A percentile compares a stretch with the other conserved stretches of the same genome.
Conservation (phyloP, 805 yeast genomes). For the Dipodascopsis tothii region DNA sequence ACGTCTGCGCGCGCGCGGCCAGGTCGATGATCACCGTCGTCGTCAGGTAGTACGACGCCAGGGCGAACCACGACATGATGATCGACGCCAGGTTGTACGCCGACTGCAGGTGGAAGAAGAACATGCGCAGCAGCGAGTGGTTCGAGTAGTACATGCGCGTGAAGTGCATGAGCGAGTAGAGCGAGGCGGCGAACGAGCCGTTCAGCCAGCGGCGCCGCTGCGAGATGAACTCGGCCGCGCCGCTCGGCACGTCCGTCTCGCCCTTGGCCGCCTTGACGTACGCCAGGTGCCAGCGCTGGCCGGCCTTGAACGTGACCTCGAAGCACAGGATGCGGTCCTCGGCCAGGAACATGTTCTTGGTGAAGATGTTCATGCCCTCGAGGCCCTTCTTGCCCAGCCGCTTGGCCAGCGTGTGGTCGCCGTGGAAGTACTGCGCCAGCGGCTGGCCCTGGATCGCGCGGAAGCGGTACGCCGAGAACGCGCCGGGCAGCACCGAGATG, state of each 20-base stretch:
- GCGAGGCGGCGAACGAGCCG: slow-evolving; percentile 62
- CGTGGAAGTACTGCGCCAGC: slow-evolving; percentile 58
- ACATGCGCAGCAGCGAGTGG: slow-evolving; percentile 45
- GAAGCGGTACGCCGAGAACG: slow-evolving; percentile 58
- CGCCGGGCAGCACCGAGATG: slow-evolving; percentile 61
- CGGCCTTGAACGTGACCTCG: slow-evolving; percentile 53
- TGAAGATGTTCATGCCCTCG: slow-evolving; percentile 56
- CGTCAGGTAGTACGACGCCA: slow-evolving; percentile 56
- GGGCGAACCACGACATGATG: slow-evolving; percentile 55
- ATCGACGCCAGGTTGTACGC: slow-evolving; percentile 48
- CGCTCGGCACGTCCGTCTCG: slow-evolving; percentile 62
- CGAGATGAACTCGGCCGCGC: slow-evolving; percentile 52
- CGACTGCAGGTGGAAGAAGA: slow-evolving; percentile 49
- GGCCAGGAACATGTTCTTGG: slow-evolving; percentile 62
- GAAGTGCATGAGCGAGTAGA: slow-evolving; percentile 50
- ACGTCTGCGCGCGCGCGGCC: slow-evolving; percentile 35
- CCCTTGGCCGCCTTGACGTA: slow-evolving; percentile 59
- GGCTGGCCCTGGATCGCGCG: slow-evolving; percentile 58
- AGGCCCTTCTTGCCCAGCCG: slow-evolving; percentile 46
- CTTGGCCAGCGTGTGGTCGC: slow-evolving; percentile 47
- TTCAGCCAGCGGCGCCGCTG: slow-evolving; percentile 65
- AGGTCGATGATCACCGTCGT: slow-evolving; percentile 51
- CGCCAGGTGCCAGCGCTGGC: slow-evolving; percentile 53
- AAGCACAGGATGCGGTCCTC: slow-evolving; percentile 63
- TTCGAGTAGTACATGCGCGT: slow-evolving; percentile 48